These are phyloP conservation scores for Spiraea crenata DNA, from an alignment of 331 rosid species.

Conservation along the genomic window DNA sequence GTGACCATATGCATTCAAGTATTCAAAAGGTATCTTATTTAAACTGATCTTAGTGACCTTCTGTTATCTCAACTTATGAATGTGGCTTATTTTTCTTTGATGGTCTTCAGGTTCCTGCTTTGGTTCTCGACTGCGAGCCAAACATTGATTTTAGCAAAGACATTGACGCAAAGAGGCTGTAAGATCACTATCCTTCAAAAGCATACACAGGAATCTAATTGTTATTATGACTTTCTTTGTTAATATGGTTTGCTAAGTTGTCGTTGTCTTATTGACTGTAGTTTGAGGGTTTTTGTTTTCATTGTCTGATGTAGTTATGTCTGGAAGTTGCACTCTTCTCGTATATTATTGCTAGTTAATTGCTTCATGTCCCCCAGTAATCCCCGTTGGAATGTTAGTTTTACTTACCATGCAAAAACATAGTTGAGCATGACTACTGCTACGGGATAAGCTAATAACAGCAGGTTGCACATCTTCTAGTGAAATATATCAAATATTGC, in stretches of 20 bases:
- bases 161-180: conserved; percentile 93
- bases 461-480: background rate
- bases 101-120: conserved; percentile 86
- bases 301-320: background rate
- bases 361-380: background rate
- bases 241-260: background rate
- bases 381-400: background rate
- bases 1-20: conserved; percentile 94
- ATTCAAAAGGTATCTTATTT: conserved; percentile 75
- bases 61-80: conserved; percentile 2
- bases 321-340: background rate
- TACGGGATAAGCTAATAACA: background rate
- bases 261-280: background rate
- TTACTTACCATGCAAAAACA: background rate
- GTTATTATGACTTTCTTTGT: background rate
- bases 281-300: background rate
- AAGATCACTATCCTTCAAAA: conserved; percentile 33
- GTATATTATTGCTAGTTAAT: background rate
- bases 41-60: conserved; percentile 10
- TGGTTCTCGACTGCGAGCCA: conserved; percentile 96
- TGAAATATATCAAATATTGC: background rate
- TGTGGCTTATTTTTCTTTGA: conserved; percentile 15
- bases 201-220: background rate
- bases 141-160: conserved; percentile 97
- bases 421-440: background rate